Evolutionary conservation across 2,329 filamentous ascomycete genomes (phyloP), one percentile per base, ranked within the genome.

Genomic region (Zymoseptoria passerinii): DNA sequence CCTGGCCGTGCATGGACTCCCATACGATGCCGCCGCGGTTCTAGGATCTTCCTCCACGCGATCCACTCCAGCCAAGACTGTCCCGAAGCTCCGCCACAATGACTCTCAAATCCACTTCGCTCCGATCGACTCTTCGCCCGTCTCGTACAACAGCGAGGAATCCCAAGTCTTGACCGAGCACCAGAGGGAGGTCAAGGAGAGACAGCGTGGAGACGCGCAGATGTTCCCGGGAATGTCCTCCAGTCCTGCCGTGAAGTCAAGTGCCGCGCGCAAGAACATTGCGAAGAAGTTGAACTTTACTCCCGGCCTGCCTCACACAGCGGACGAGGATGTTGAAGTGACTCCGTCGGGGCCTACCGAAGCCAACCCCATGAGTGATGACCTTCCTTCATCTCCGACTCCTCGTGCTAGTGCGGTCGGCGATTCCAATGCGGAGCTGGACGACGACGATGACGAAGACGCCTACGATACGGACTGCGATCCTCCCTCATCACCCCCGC

Each of bases 101-200:
- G 82, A 95, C 72, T 95, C 90, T 0, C 90, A 95, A 67, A 81
- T 95, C 27, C 81, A 89, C 50, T 94, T 94, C 67, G 83, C 86
- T 2, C 76, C 83, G 0, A 86, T 92, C 52, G 80, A 82, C 28
- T 83, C 85, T 0, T 75, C 80, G 2, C 74, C 78, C 4, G 72
- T 75, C 13, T 74, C 72, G 0, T 70, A 71, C 19, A 65, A 69
- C 3, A 27, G 19, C 50, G 68, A 80, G 2, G 85, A 89, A 57
- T 90, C 88, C 0, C 90, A 94, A 65, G 74, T 85, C 18, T 76
- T 95, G 53, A 95, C 90, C 0, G 88, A 92, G 40, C 82, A 84
- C 50, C 90, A 95, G 70, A 86, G 81, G 67, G 90, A 95, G 66
- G 84, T 92, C 49, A 82, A 85, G 51, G 84, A 89, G 65, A 81